phyloP scores from a whole-genome alignment of 1,284 basidiomycete species.

The Erythrobasidium hasegawianum region DNA sequence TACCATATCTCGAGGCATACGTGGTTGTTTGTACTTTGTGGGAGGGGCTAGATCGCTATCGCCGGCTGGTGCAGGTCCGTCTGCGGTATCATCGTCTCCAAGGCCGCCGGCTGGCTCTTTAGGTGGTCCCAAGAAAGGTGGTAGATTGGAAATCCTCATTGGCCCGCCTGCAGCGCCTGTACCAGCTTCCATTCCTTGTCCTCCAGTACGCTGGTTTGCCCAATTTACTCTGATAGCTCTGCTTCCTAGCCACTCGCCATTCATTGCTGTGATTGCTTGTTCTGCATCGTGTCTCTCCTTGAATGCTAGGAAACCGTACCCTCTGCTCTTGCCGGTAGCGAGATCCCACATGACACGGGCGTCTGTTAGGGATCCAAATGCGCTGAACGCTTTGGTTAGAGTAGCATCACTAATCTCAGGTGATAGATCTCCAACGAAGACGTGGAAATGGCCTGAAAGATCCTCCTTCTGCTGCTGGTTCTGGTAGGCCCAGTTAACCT shows the following conservation, averaged over 20 bases:
- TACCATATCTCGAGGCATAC: constrained; percentile 60
- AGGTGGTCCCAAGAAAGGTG: constrained; percentile 31
- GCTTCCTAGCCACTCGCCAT: constrained; percentile 97
- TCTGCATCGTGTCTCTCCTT: constrained; percentile 96
- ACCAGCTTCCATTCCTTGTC: constrained; percentile 51
- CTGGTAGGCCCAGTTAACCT: constrained; percentile 98
- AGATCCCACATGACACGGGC: constrained; percentile 99
- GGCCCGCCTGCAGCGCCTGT: constrained; percentile 38
- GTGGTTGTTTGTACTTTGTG: neutral
- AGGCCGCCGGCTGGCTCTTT: neutral
- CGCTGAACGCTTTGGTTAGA: constrained; percentile 87
- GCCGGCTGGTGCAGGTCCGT: neutral
- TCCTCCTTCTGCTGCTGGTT: constrained; percentile 94
- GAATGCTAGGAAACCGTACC: constrained; percentile 89
- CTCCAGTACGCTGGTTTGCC: constrained; percentile 96
- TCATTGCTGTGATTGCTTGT: constrained; percentile 97
- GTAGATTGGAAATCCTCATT: constrained; percentile 32
- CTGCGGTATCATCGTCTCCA: constrained; percentile 3
- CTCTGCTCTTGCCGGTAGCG: constrained; percentile 95
- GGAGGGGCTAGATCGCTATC: neutral
- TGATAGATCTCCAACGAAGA: constrained; percentile 96
- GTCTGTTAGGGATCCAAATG: constrained; percentile 90
- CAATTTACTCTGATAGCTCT: constrained; percentile 98
- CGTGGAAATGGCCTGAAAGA: constrained; percentile 90
- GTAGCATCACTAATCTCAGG: constrained; percentile 98